Evolutionary conservation across 2,329 filamentous ascomycete species (phyloP), one percentile per base, ranked within the genome.

Genomic region (Aspergillus brasiliensis): DNA sequence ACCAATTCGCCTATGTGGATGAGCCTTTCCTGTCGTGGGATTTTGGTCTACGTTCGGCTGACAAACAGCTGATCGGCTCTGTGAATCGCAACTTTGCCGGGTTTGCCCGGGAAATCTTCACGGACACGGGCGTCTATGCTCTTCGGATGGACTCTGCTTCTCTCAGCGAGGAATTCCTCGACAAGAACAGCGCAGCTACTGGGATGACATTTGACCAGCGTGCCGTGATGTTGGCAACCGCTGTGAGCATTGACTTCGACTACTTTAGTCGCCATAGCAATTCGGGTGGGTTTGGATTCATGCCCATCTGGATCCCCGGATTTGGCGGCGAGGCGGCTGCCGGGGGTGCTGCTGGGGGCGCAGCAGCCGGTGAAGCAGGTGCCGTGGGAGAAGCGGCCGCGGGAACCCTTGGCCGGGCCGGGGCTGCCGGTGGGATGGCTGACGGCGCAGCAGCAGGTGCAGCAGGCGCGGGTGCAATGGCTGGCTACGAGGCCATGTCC

Each of bases 171-270:
- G 17, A 73, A 70, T 37, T 65, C 23, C 47, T 65, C 52, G 25
- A 62, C 21, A 59, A 68, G 34, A 57, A 38, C 19, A 65, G 70
- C 15, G 51, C 71, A 2, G 63, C 67, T 10, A 75, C 76, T 1
- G 84, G 83, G 3, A 87, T 89, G 85, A 87, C 85, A 1, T 79
- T 89, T 2, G 86, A 88, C 66, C 85, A 88, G 70, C 80, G 86
- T 56, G 86, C 86, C 2, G 81, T 88, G 25, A 88, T 88, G 86
- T 79, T 89, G 8, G 86, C 86, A 8, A 87, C 86, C 0, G 86
- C 86, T 6, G 86, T 88, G 11, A 85, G 80, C 58, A 81, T 88
- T 49, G 86, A 89, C 67, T 88, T 88, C 61, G 86, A 89, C 69
- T 89, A 88, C 72, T 89, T 89, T 75, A 88, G 85, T 59, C 79